phyloP scores from a whole-genome alignment of 2,329 filamentous ascomycete genomes.

The Pseudogymnoascus sp. region DNA sequence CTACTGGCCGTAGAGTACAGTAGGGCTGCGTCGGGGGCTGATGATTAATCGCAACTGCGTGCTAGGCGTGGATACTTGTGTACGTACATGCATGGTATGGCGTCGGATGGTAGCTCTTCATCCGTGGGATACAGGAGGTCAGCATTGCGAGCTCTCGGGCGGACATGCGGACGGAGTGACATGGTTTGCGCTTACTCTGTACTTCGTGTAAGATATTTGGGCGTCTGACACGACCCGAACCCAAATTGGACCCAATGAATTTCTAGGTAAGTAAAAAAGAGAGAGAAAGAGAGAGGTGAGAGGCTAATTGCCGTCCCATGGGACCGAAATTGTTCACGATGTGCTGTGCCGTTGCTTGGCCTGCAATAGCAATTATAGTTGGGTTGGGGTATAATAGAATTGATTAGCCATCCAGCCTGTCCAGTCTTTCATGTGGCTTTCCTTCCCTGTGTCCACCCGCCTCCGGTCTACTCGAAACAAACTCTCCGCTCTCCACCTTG shows the following conservation, averaged over 20 bases:
- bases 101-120: neutral
- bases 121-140: neutral
- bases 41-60: neutral
- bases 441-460: neutral
- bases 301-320: neutral
- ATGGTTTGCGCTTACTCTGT: neutral
- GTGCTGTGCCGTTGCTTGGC: neutral
- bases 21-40: constrained; percentile 1
- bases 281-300: neutral
- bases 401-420: neutral
- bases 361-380: constrained; percentile 2
- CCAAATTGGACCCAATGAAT: neutral
- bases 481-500: constrained; percentile 4
- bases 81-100: neutral
- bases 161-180: neutral
- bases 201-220: neutral
- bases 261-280: neutral
- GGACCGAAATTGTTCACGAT: neutral
- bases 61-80: neutral
- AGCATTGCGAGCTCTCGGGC: constrained; percentile 1
- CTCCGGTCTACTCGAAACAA: constrained; percentile 3
- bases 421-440: neutral
- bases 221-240: neutral
- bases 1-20: neutral
- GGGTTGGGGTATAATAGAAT: constrained; percentile 5